These are phyloP conservation scores for Phialophora chinensis DNA, from an alignment of 2,329 filamentous ascomycete species.

Conservation along the genomic window DNA sequence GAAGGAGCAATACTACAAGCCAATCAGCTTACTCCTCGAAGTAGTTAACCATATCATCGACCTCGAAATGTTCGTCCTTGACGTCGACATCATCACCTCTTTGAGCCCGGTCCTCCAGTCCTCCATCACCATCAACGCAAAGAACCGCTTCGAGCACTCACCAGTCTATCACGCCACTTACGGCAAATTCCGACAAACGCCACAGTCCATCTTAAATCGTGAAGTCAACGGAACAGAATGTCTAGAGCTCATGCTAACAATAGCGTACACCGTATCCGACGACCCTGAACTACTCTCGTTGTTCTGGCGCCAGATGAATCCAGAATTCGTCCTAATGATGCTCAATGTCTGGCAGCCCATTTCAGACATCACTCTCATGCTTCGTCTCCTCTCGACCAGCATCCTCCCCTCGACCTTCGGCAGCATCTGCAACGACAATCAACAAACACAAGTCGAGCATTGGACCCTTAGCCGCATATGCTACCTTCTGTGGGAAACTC, in stretches of 20 bases:
- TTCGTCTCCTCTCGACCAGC: conserved; percentile 63
- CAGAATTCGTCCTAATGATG: conserved; percentile 64
- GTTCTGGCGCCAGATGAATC: conserved; percentile 64
- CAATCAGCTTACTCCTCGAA: conserved; percentile 51
- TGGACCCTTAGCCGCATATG: conserved; percentile 63
- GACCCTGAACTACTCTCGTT: conserved; percentile 46
- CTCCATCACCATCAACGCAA: conserved; percentile 61
- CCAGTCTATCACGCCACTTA: conserved; percentile 50
- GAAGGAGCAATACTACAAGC: conserved; percentile 58
- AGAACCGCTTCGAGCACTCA: conserved; percentile 56
- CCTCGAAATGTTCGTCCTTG: conserved; percentile 46
- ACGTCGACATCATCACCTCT: conserved; percentile 47
- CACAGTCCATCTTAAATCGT: conserved; percentile 51
- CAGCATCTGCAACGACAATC: conserved; percentile 53
- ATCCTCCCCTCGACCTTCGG: conserved; percentile 61
- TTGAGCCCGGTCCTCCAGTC: conserved; percentile 51
- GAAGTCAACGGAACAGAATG: conserved; percentile 61
- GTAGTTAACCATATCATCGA: conserved; percentile 50
- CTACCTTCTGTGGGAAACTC: conserved; percentile 62
- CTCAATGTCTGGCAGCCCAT: conserved; percentile 63
- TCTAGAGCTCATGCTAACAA: conserved; percentile 60
- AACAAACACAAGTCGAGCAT: conserved; percentile 51
- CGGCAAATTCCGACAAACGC: conserved; percentile 49
- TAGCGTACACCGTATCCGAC: conserved; percentile 56
- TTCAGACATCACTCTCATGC: conserved; percentile 60